These are phyloP conservation scores for Cladosporium phlei DNA, from an alignment of 2,329 filamentous ascomycete genomes.

Conservation along the genomic window DNA sequence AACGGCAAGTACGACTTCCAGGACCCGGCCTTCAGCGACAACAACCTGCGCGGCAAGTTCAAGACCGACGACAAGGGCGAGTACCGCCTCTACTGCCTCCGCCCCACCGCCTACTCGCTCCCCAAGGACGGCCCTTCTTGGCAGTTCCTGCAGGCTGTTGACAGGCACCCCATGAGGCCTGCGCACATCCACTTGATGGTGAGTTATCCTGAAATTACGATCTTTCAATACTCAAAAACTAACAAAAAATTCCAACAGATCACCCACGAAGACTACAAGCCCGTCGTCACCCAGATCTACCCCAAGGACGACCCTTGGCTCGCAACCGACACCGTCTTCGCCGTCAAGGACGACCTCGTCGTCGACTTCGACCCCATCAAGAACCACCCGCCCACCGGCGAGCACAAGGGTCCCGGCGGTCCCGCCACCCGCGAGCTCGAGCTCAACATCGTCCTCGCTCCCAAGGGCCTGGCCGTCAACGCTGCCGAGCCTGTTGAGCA, in stretches of 20 bases:
- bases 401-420: constrained; percentile 30
- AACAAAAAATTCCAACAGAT: constrained; percentile 14
- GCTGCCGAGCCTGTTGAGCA: constrained; percentile 9
- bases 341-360: constrained; percentile 57
- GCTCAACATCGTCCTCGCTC: constrained; percentile 57
- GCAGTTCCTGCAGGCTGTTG: constrained; percentile 49
- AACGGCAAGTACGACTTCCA: constrained; percentile 69
- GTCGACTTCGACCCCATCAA: constrained; percentile 53
- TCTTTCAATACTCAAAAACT: not conserved
- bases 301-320: constrained; percentile 56
- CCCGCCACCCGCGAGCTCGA: constrained; percentile 45
- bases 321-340: constrained; percentile 56
- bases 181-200: constrained; percentile 58
- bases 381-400: constrained; percentile 45
- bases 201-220: too few relatives aligned
- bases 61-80: constrained; percentile 63
- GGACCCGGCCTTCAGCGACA: constrained; percentile 64
- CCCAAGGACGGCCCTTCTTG: constrained; percentile 59
- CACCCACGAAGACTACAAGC: constrained; percentile 52
- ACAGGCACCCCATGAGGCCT: constrained; percentile 57
- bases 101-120: constrained; percentile 68
- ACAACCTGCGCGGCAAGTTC: constrained; percentile 76
- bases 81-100: constrained; percentile 69
- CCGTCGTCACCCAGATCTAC: constrained; percentile 55
- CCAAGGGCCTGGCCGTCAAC: constrained; percentile 22